phyloP scores from a whole-genome alignment of 2,329 filamentous ascomycete species.

The Thermothelomyces thermophilus region DNA sequence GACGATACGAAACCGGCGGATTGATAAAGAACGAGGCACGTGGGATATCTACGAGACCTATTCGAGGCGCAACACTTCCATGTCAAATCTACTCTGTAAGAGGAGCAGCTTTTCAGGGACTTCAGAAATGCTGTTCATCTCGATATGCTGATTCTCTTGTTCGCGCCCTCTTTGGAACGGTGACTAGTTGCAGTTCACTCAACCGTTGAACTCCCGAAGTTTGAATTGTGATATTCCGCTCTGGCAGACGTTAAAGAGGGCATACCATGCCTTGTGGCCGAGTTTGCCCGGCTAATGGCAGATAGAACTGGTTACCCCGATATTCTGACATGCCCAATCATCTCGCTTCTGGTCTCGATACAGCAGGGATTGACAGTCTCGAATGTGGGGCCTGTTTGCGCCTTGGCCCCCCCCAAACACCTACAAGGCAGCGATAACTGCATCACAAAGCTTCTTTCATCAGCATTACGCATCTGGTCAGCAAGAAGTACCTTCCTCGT shows the following conservation, averaged over 20 bases:
- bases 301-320: slow-evolving; percentile 4
- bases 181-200: too few relatives aligned
- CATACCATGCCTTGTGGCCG: too few relatives aligned
- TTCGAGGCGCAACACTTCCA: too few relatives aligned
- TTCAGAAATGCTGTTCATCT: too few relatives aligned
- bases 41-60: too few relatives aligned
- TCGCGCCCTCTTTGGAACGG: too few relatives aligned
- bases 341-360: background rate
- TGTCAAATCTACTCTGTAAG: too few relatives aligned
- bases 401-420: slow-evolving; percentile 17
- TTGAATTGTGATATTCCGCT: too few relatives aligned
- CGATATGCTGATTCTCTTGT: too few relatives aligned
- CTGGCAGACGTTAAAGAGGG: background rate
- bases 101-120: too few relatives aligned
- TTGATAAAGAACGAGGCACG: slow-evolving; percentile 11
- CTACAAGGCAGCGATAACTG: slow-evolving; percentile 4
- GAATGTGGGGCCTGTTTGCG: slow-evolving; percentile 7
- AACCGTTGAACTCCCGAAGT: too few relatives aligned
- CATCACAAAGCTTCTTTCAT: slow-evolving; percentile 13
- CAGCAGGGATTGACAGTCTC: slow-evolving; percentile 15
- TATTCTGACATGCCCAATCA: slow-evolving; percentile 7
- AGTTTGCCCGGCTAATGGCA: background rate
- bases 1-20: slow-evolving; percentile 54
- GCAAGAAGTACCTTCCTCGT: slow-evolving; percentile 1
- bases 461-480: slow-evolving; percentile 6